Evolutionary conservation across 495 filamentous ascomycete species (phyloP), one percentile per base, ranked within the genome.

Genomic region (Penicillium egyptiacum): DNA sequence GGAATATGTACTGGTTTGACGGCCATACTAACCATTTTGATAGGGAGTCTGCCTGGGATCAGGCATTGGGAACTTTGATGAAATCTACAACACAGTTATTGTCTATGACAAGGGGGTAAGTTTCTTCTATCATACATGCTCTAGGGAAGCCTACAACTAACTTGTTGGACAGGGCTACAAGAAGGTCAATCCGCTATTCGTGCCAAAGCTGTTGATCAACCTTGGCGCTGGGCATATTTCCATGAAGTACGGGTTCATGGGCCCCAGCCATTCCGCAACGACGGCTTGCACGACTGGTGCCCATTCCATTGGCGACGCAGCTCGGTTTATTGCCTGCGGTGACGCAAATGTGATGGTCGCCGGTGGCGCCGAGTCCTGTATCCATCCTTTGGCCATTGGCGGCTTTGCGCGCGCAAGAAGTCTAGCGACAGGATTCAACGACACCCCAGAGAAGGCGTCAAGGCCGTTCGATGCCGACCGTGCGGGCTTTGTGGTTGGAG

Each of bases 201-300:
- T 98, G 12, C 93, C 94, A 2, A 87, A 88, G 62, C 83, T 98
- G 10, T 81, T 98, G 46, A 96, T 96, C 71, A 98, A 98, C 66
- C 80, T 98, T 26, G 94, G 88, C 2, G 94, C 94, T 14, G 94
- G 94, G 0, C 92, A 98, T 71, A 86, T 98, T 50, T 90, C 92
- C 26, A 96, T 97, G 86, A 89, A 86, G 65, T 85, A 92, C 76
- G 88, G 89, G n/a, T 86, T 98, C 66, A 87, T 84, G 71, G 94
- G 94, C 3, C 94, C 94, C 3, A 96, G 94, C 60, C 92, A 96
- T 72, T 81, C 93, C 14, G 89, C 83, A 46, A 96, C 92, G 5
- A 97, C 94, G 22, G 94, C 94, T 46, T 98, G 94, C 62, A 96
- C 94, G 0, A 97, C 94, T 1, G 92, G 93, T 3, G 91, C 92